Base-by-base conservation (phyloP, 1,139 yeast species). In the Yamadazyma trypodendri region DNA sequence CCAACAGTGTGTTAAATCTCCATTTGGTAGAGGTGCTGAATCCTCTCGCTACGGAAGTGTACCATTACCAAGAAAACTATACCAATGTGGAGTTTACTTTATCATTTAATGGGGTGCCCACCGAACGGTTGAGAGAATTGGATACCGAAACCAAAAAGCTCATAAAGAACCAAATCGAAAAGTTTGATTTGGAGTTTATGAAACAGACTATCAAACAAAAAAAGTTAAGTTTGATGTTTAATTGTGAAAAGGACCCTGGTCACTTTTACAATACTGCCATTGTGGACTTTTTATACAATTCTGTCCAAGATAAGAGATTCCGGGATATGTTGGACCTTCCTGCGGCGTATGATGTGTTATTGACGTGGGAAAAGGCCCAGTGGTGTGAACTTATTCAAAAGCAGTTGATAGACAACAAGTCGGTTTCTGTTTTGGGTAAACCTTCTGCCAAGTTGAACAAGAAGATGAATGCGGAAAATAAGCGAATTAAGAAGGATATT, bases 271-370 rank as follows among this genome's bases (percentile, higher is more conserved):
- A 77, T 36, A 69, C 80, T 41, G 88, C 92, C 6, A 84, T 89
- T 35, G 70, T 74, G 27, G 95, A 87, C 52, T 90, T 88, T 55
- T 58, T 89, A 11, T 94, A 92, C 52, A 96, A 96, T 34, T 65
- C 77, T 22, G 57, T 58, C 3, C 77, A 78, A 39, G 88, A 86
- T 1, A 59, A 75, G 12, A 81, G 80, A 39, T 63, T 92, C 43
- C 59, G 65, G 3, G 60, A 63, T 16, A 77, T 84, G 72, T 52
- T 79, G 23, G 71, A 75, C 40, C 72, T 74, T 38, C 63, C 86
- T 37, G 54, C 61, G 9, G 94, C 83, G 42, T 87, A 74, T 57
- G 86, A 84, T 17, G 59, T 49, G 0, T 65, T 92, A 35, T 46
- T 65, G 9, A 42, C 53, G 1, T 92, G 97, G 97, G 50, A 76